Percentiles rank a stretch among this genome's conserved stretches.
phyloP scores from a whole-genome alignment of 108 stramenopile genomes.

The Aurantiochytrium sp. region DNA sequence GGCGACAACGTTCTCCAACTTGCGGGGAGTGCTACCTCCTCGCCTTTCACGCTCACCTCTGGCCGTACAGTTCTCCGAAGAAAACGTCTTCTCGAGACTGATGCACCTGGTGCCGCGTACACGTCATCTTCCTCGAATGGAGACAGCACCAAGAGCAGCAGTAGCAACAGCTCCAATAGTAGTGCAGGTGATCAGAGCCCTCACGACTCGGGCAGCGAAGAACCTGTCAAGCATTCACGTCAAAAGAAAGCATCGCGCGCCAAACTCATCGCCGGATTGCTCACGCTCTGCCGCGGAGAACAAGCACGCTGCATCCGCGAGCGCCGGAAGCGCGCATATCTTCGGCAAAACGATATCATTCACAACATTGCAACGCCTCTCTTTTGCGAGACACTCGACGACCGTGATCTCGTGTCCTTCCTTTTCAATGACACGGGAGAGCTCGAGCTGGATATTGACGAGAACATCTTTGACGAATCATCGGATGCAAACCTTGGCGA shows the following conservation, averaged over 20 bases:
- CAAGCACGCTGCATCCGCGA: not conserved
- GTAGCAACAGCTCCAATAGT: too few species aligned
- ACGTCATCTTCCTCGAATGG: too few species aligned
- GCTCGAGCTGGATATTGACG: not conserved
- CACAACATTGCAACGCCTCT: not conserved
- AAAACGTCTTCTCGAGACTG: not conserved
- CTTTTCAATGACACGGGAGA: not conserved
- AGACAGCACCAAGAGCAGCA: not conserved
- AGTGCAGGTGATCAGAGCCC: too few species aligned
- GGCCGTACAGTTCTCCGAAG: not conserved
- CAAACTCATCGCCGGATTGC: not conserved
- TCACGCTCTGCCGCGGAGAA: not conserved
- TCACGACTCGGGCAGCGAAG: too few species aligned
- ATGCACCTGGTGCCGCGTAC: too few species aligned
- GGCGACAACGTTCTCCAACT: not conserved
- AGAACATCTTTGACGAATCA: too few species aligned
- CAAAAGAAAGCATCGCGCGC: not conserved
- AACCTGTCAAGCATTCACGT: not conserved
- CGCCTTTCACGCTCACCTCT: not conserved
- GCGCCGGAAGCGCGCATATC: not conserved
- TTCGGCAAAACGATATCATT: not conserved
- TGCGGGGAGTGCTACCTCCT: not conserved
- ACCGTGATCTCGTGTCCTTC: not conserved
- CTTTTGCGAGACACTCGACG: not conserved
- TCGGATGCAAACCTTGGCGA: not conserved